Conservation (phyloP, 495 filamentous ascomycete species). For the Penicillium cinerascens region DNA sequence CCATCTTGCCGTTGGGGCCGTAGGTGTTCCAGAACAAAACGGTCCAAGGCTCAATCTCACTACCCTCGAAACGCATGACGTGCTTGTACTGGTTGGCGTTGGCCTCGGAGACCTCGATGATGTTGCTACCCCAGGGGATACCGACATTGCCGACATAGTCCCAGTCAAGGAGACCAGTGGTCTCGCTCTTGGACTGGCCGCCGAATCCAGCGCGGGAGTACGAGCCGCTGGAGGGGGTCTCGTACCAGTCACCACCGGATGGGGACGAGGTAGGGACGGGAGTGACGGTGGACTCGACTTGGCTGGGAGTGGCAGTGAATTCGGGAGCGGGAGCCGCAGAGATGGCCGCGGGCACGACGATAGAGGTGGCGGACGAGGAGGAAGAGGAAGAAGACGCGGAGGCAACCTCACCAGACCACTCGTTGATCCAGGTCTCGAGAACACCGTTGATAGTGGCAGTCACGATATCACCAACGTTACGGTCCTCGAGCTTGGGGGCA, state of each 20-base stretch:
- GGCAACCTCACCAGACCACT: conserved; percentile 47
- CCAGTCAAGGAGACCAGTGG: conserved; percentile 17
- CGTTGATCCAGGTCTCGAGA: conserved; percentile 61
- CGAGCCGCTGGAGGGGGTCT: conserved; percentile 16
- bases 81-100: conserved; percentile 41
- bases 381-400: conserved; percentile 23
- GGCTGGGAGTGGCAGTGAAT: conserved; percentile 18
- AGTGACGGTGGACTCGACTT: conserved; percentile 7
- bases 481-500: conserved; percentile 42
- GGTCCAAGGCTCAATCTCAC: conserved; percentile 33
- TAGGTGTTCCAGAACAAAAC: conserved; percentile 54
- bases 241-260: conserved; percentile 26
- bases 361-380: conserved; percentile 15
- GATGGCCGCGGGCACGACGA: conserved; percentile 15
- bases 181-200: conserved; percentile 13
- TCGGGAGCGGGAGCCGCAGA: conserved; percentile 17
- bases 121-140: conserved; percentile 52
- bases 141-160: conserved; percentile 47
- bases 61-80: conserved; percentile 46
- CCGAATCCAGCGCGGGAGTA: conserved; percentile 34
- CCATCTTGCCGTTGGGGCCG: conserved; percentile 34
- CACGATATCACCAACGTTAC: conserved; percentile 47
- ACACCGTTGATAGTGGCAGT: conserved; percentile 61
- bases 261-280: conserved; percentile 14
- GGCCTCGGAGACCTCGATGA: conserved; percentile 39